Base-by-base conservation (phyloP, 2,329 filamentous ascomycete species). In the Leptographium procerum region DNA sequence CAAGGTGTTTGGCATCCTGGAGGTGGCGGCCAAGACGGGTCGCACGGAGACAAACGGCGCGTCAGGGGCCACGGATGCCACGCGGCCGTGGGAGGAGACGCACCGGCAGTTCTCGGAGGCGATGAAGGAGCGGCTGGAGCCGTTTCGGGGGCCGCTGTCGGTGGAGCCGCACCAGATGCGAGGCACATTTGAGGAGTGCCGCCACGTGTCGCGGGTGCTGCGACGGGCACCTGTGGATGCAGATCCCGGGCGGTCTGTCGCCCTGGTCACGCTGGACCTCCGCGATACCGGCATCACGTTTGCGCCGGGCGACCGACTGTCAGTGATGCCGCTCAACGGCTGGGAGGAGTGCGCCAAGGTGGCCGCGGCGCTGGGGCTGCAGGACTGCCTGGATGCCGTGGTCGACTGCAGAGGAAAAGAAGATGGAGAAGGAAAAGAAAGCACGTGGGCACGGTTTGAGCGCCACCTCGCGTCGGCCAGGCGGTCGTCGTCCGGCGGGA, bases 341-440 rank as follows among this genome's bases (percentile, higher is more conserved):
- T 81, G 77, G 78, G 73, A 75, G 10, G 78, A 81, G 63, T 79
- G 76, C 55, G 77, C 77, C 22, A 81, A 81, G 61, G 75, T 81
- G 11, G 77, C 75, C 3, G 73, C 77, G 0, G 77, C 77, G 0
- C 69, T 81, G 1, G 78, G 78, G 0, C 68, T 81, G 0, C 77
- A 77, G 34, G 66, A 71, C 3, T 72, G 74, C 59, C 70, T 81
- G 1, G 73, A 77, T n/a, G 65, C 70, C 9, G 64, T 68, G 0
- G 69, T 79, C 0, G 63, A 67, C 10, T 77, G 28, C 28, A 13
- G n/a, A 66, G 2, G n/a, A n/a, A n/a, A n/a, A n/a, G n/a, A n/a
- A n/a, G n/a, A n/a, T n/a, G n/a, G n/a, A n/a, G n/a, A n/a, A n/a
- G n/a, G n/a, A n/a, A n/a, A n/a, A n/a, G n/a, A n/a, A n/a, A n/a